Base-by-base conservation (phyloP, 176 grass and related monocot genomes). In the Dactylis glomerata region DNA sequence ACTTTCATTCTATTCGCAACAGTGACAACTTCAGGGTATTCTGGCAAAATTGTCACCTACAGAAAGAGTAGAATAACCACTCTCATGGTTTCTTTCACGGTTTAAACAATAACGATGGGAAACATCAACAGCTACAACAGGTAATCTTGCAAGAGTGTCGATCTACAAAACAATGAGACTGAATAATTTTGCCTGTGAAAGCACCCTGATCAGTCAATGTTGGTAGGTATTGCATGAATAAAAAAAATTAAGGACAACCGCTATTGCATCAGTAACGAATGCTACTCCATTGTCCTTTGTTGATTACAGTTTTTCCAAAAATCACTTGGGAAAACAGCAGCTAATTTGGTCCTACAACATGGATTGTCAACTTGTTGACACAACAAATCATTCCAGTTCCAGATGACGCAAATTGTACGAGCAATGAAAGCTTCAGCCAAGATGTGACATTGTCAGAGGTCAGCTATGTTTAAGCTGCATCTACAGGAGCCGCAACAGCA, bases 41-140 rank as follows among this genome's bases (percentile, higher is more conserved):
- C 82, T 77, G 92, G 89, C 52, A 92, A 76, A 6, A 89, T 88
- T 62, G 91, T 92, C 56, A 95, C 81, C 95, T 95, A 81, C 76
- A 32, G 67, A 42, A 71, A 69, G 9, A 71, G 36, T 73, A 81
- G 46, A 75, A 23, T 63, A 41, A 19, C 19, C n/a, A 26, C 20
- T 59, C n/a, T n/a, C n/a, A n/a, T n/a, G n/a, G n/a, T n/a, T n/a
- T n/a, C n/a, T n/a, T n/a, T n/a, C 51, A 72, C 63, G 46, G 65
- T 68, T 58, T 71, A 34, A 75, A 82, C 54, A 68, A 73, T 59
- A 73, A 79, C 22, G 38, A 28, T 27, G 22, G 44, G 13, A 81
- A 64, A 84, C 22, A 68, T n/a, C 32, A 75, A 66, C 1, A 58
- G 20, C 13, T 59, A 88, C 4, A 59, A 26, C 28, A 59, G 8